Evolutionary conservation across 352 stramenopile species (phyloP), one percentile per base, ranked within the genome.

Genomic region (Phytopythium aichiense): DNA sequence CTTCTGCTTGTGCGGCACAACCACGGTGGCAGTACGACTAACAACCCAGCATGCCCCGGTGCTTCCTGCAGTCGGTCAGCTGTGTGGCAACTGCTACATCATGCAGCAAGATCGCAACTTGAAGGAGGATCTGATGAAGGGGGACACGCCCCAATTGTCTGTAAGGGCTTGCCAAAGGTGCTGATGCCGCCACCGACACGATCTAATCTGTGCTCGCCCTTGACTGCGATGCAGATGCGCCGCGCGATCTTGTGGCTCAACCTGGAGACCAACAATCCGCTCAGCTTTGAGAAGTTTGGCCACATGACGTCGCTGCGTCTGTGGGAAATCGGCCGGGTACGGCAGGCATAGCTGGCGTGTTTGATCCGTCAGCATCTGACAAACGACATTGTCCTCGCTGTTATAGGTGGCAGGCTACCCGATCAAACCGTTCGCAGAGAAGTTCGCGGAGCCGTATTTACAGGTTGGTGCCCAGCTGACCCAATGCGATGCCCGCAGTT

Each of bases 201-300:
- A 30, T 31, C n/a, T 31, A 51, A 40, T 12, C 2, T 56, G 61
- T 59, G 13, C 43, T 23, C 4, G 46, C 61, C n/a, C 25, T 54
- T 55, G 25, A 22, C 16, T 42, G 28, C 8, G 6, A n/a, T 33
- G n/a, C 45, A 89, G 80, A 71, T 88, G 52, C 79, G 79, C 57
- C 74, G 82, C 20, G 81, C 84, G 13, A 87, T 93, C 48, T 63
- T 91, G 58, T 89, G 73, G 35, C 52, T 91, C 15, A 93, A 91
- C 37, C 60, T 87, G 11, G 81, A 93, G 58, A 91, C 77, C 23
- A 89, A 83, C 40, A 83, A 53, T 37, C 72, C 70, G 20, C 40
- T 58, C 11, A 89, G 85, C 62, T 93, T 93, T 59, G 79, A 91
- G 37, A 89, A 89, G 61, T 89, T 93, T 65, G 84, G 84, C 8